These are phyloP conservation scores for Cladosporium phlei DNA, from an alignment of 2,329 filamentous ascomycete species.

Conservation along the genomic window DNA sequence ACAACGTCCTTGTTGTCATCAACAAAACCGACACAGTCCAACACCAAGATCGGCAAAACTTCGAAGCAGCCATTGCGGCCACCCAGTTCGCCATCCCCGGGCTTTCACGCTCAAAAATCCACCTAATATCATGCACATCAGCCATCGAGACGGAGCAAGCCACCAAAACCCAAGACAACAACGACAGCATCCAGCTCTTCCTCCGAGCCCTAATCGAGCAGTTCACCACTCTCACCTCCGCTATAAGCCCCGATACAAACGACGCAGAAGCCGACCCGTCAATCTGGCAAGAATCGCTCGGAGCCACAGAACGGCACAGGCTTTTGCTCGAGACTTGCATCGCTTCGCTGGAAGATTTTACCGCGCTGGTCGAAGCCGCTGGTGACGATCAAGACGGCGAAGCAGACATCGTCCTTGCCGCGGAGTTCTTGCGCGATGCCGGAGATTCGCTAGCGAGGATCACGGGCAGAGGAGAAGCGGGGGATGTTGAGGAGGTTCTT, in stretches of 20 bases:
- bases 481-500: conserved; percentile 91
- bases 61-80: conserved; percentile 17
- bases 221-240: conserved; percentile 66
- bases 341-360: conserved; percentile 66
- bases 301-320: conserved; percentile 84
- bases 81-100: conserved; percentile 40
- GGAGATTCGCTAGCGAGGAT: conserved; percentile 78
- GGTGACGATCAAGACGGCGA: conserved; percentile 37
- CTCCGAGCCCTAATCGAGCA: conserved; percentile 61
- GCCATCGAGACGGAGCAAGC: conserved; percentile 30
- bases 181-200: conserved; percentile 65
- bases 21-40: conserved; percentile 57
- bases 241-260: conserved; percentile 30
- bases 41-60: conserved; percentile 20
- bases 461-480: conserved; percentile 76
- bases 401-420: conserved; percentile 81
- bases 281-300: conserved; percentile 76
- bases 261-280: conserved; percentile 49
- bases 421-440: conserved; percentile 79
- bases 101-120: conserved; percentile 44
- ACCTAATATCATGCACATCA: conserved; percentile 63
- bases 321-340: conserved; percentile 73
- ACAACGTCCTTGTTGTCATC: conserved; percentile 54
- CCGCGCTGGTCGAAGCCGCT: conserved; percentile 26
- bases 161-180: conserved; percentile 54